Evolutionary conservation across 2,329 filamentous ascomycete species (phyloP).

Genomic region (Ascochyta lentis): DNA sequence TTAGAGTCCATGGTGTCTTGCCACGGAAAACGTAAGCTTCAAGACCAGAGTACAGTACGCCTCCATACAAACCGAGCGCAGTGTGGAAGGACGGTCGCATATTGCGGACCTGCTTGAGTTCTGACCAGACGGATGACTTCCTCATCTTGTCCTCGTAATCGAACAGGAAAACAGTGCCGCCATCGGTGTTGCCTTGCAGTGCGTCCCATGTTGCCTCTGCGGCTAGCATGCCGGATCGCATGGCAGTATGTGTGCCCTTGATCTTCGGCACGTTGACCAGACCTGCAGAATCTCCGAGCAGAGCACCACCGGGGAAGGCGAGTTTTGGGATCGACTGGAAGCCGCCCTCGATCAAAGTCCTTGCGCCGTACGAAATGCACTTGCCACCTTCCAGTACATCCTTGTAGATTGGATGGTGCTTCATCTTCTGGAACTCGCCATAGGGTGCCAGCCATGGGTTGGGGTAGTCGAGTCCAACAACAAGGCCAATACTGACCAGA

Average conservation of each 20-base stretch:
- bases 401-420: slow-evolving; percentile 92
- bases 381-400: slow-evolving; percentile 91
- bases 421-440: slow-evolving; percentile 96
- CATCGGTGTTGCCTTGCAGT: slow-evolving; percentile 61
- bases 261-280: slow-evolving; percentile 98
- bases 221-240: slow-evolving; percentile 96
- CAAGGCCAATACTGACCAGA: slow-evolving; percentile 87
- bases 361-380: slow-evolving; percentile 94
- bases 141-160: slow-evolving; percentile 92
- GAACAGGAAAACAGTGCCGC: slow-evolving; percentile 85
- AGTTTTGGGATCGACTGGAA: slow-evolving; percentile 98
- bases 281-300: slow-evolving; percentile 95
- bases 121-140: slow-evolving; percentile 88
- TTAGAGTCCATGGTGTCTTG: slow-evolving; percentile 87
- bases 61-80: slow-evolving; percentile 86
- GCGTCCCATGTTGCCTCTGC: slow-evolving; percentile 89
- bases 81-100: slow-evolving; percentile 95
- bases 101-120: slow-evolving; percentile 93
- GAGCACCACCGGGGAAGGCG: slow-evolving; percentile 90
- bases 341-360: slow-evolving; percentile 90
- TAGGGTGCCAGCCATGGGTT: slow-evolving; percentile 98
- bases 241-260: slow-evolving; percentile 97
- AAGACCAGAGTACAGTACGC: slow-evolving; percentile 88
- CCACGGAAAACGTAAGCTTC: slow-evolving; percentile 90
- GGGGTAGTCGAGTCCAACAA: slow-evolving; percentile 91